These are phyloP conservation scores for Wickerhamomyces bisporus DNA, from an alignment of 805 yeast species.

Conservation along the genomic window DNA sequence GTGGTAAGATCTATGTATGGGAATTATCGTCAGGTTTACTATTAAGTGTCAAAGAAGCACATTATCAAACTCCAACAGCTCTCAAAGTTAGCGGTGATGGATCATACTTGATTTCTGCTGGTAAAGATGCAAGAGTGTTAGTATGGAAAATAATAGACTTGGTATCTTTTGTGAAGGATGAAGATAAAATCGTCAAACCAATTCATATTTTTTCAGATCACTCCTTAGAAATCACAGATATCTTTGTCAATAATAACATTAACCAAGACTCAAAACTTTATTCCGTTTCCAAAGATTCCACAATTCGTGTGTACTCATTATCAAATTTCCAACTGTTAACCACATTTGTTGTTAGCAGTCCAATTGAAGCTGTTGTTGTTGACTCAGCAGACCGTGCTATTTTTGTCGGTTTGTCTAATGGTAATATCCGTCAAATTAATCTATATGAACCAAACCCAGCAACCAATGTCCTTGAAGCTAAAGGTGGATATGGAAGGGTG, in stretches of 20 bases:
- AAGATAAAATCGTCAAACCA: slow-evolving; percentile 43
- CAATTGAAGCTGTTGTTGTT: slow-evolving; percentile 51
- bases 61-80: slow-evolving; percentile 69
- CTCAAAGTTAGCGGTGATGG: slow-evolving; percentile 59
- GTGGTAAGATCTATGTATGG: slow-evolving; percentile 86
- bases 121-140: slow-evolving; percentile 73
- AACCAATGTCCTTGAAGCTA: slow-evolving; percentile 22
- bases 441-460: slow-evolving; percentile 34
- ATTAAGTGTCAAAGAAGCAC: slow-evolving; percentile 69
- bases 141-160: slow-evolving; percentile 71
- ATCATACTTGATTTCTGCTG: slow-evolving; percentile 65
- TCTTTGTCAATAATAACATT: slow-evolving; percentile 44
- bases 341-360: slow-evolving; percentile 63
- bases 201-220: slow-evolving; percentile 52
- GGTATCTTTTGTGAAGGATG: slow-evolving; percentile 31
- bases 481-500: slow-evolving; percentile 26
- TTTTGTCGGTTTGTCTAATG: slow-evolving; percentile 65
- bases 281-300: slow-evolving; percentile 69
- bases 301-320: slow-evolving; percentile 67
- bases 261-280: slow-evolving; percentile 57
- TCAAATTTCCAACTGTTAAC: slow-evolving; percentile 40
- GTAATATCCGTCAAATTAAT: slow-evolving; percentile 52
- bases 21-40: slow-evolving; percentile 74
- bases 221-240: slow-evolving; percentile 43
- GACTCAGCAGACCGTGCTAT: slow-evolving; percentile 79